Conservation (phyloP, 2,329 filamentous ascomycete genomes). For the Fusarium illudens region DNA sequence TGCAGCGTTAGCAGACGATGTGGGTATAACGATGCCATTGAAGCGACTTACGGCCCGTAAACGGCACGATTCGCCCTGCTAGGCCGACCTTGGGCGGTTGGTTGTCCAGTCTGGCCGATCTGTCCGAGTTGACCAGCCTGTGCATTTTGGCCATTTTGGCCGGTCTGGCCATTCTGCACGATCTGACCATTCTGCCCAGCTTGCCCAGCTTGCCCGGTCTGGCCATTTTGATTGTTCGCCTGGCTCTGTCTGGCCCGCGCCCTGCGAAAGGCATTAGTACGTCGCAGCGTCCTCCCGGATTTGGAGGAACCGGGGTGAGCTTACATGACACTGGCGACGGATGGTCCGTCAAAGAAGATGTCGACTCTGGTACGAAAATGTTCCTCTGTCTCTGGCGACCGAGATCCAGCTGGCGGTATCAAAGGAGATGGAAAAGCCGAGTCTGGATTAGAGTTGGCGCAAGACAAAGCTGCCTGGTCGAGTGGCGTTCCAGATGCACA, state of each 20-base stretch:
- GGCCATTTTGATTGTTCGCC: slow-evolving; percentile 23
- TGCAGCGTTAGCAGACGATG: neutral
- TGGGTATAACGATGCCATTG: neutral
- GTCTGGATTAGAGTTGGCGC: slow-evolving; percentile 28
- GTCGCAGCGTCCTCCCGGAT: slow-evolving; percentile 1
- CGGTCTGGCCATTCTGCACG: slow-evolving; percentile 8
- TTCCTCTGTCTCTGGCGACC: slow-evolving; percentile 8
- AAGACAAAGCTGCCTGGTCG: slow-evolving; percentile 21
- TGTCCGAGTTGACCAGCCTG: slow-evolving; percentile 7
- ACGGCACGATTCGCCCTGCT: slow-evolving; percentile 46
- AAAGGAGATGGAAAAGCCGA: slow-evolving; percentile 8
- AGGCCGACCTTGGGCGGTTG: slow-evolving; percentile 13
- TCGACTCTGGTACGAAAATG: neutral
- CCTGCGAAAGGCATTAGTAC: slow-evolving; percentile 28
- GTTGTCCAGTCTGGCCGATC: slow-evolving; percentile 21
- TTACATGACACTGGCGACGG: slow-evolving; percentile 18
- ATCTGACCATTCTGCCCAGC: neutral
- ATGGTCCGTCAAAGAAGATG: neutral
- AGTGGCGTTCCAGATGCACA: slow-evolving; percentile 38
- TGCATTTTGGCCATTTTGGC: slow-evolving; percentile 25
- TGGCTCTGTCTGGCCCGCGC: slow-evolving; percentile 29
- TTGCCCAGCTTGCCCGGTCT: slow-evolving; percentile 1
- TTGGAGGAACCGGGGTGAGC: neutral
- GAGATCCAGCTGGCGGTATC: neutral
- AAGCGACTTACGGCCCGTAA: slow-evolving; percentile 50